Percentiles rank a stretch among this genome's conserved stretches.
Conservation (phyloP, 1,284 basidiomycete genomes). For the Bjerkandera adusta region DNA sequence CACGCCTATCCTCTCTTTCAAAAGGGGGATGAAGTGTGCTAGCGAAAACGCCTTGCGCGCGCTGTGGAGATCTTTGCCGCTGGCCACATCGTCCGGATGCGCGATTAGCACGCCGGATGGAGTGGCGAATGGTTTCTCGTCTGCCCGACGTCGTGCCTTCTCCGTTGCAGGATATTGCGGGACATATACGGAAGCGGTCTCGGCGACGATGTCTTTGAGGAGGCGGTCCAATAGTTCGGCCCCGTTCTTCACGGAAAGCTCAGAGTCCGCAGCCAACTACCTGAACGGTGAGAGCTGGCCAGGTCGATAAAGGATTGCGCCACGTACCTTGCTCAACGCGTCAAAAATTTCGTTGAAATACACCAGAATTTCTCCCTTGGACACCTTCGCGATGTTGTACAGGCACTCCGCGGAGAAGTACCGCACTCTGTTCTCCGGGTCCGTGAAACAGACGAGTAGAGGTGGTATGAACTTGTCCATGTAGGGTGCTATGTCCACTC, state of each 20-base stretch:
- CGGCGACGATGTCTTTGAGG: constrained; percentile 97
- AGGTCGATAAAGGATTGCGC: constrained; percentile 5
- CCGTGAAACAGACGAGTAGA: constrained; percentile 91
- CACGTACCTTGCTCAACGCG: constrained; percentile 86
- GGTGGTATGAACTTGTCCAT: constrained; percentile 92
- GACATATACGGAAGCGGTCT: constrained; percentile 94
- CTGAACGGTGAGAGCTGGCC: constrained; percentile 9
- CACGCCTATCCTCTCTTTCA: constrained; percentile 93
- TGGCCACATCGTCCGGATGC: constrained; percentile 54
- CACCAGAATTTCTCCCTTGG: constrained; percentile 94
- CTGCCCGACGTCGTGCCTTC: constrained; percentile 50
- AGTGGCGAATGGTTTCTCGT: constrained; percentile 29
- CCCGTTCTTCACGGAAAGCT: constrained; percentile 97
- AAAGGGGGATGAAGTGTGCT: constrained; percentile 91
- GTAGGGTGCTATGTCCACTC: constrained; percentile 90
- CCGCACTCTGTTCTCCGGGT: constrained; percentile 92
- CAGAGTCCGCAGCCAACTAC: constrained; percentile 94
- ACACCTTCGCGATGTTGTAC: constrained; percentile 98
- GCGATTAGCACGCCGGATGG: constrained; percentile 53
- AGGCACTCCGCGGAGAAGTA: constrained; percentile 98
- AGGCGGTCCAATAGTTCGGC: constrained; percentile 97
- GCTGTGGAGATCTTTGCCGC: constrained; percentile 39
- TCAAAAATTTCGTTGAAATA: constrained; percentile 99
- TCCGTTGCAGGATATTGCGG: constrained; percentile 84
- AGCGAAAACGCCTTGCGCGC: constrained; percentile 88